Percentiles rank a stretch among this genome's conserved stretches.
These are phyloP conservation scores for Pelargonium exstipulatum DNA, from an alignment of 441 rosid species.

Conservation along the genomic window DNA sequence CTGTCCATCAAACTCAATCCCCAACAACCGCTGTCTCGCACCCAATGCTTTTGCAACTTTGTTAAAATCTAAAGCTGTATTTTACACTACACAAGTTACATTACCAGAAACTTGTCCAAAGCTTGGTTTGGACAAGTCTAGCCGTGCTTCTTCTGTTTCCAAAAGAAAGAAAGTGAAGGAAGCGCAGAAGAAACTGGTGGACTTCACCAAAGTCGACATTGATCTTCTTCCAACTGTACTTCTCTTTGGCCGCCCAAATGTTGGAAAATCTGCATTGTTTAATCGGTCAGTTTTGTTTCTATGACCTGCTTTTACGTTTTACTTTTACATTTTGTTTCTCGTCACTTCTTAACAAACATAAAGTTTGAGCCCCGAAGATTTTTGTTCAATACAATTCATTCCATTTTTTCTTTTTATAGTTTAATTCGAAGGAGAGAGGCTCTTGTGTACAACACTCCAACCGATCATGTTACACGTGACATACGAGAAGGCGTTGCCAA, in stretches of 20 bases:
- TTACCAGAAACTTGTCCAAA: conserved; percentile 7
- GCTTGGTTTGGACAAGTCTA: conserved; percentile 6
- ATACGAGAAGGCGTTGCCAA: conserved; percentile 90
- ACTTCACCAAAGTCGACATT: conserved; percentile 58
- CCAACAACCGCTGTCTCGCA: neutral
- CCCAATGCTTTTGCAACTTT: neutral
- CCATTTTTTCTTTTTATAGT: conserved; percentile 29
- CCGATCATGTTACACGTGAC: conserved; percentile 91
- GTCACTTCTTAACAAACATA: neutral
- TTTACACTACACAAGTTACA: neutral
- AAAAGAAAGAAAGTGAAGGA: conserved; percentile 22
- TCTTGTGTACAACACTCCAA: conserved; percentile 82
- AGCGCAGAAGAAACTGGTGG: conserved; percentile 41
- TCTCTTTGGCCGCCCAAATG: conserved; percentile 85
- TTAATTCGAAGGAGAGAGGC: conserved; percentile 89
- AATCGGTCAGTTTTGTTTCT: conserved; percentile 49
- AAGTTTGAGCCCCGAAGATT: neutral
- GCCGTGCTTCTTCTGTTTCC: neutral
- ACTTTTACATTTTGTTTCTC: neutral
- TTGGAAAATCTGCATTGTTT: conserved; percentile 90
- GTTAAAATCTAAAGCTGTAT: neutral
- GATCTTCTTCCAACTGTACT: conserved; percentile 69
- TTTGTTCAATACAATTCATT: neutral
- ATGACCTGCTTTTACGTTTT: neutral
- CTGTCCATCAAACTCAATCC: neutral